phyloP scores from a whole-genome alignment of 805 yeast species.

The Sporopachydermia lactativora region DNA sequence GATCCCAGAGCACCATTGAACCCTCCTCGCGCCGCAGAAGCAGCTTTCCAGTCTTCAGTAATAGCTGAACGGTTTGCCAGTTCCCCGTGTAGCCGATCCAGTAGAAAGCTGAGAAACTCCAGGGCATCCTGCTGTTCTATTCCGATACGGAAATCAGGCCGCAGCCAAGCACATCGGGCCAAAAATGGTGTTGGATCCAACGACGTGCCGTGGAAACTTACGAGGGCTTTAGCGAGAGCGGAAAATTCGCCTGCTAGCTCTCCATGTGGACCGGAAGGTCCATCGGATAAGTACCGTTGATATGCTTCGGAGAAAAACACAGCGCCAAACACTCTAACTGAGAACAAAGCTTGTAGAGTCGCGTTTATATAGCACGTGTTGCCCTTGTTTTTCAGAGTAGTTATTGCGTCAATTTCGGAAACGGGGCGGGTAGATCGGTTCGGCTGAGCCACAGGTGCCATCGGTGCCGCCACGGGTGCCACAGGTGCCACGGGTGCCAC shows the following conservation, averaged over 20 bases:
- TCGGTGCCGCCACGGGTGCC: not conserved
- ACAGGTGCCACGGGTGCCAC: not conserved
- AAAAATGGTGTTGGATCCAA: conserved; percentile 42
- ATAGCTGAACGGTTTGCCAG: conserved; percentile 23
- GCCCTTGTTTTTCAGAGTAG: not conserved
- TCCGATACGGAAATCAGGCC: conserved; percentile 59
- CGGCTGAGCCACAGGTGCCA: not conserved
- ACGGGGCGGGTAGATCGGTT: not conserved
- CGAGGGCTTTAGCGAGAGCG: not conserved
- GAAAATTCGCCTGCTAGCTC: not conserved
- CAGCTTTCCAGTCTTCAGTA: not conserved
- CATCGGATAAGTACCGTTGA: not conserved
- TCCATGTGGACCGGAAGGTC: not conserved
- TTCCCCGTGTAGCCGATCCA: conserved; percentile 61
- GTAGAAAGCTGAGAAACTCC: conserved; percentile 51
- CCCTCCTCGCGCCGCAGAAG: not conserved
- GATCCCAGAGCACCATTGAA: not conserved
- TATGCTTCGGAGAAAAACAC: not conserved
- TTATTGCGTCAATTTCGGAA: not conserved
- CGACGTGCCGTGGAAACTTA: not conserved
- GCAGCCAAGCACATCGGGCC: conserved; percentile 32
- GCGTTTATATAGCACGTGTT: not conserved
- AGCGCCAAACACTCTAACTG: not conserved
- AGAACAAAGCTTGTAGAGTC: conserved; percentile 1
- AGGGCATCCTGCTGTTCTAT: conserved; percentile 74